Evolutionary conservation across 164 flowering plant species (phyloP), one percentile per base, ranked within the genome.

Genomic region (Nymphaea colorata): DNA sequence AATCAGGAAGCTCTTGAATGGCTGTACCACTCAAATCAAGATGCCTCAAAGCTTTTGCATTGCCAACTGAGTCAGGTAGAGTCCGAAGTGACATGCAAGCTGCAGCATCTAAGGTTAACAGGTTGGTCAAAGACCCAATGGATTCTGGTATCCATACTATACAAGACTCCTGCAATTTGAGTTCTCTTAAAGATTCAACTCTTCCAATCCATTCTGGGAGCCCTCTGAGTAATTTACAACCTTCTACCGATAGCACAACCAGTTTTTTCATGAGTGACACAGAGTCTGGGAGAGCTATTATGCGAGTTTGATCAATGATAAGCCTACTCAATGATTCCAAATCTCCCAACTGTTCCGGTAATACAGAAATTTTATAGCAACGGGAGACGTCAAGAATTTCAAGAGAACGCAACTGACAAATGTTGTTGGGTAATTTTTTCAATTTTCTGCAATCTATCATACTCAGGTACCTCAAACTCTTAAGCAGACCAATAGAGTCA

Each of bases 61-160:
- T 61, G 6, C 63, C 63, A n/a, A 61, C 41, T 61, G 63, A 61
- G 7, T n/a, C 63, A n/a, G 63, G 63, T n/a, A 61, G 16, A 61
- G 63, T 2, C 6, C 16, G 15, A 5, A 61, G 63, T n/a, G 63
- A 61, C 41, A 2, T 61, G 63, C 63, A 61, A 61, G 15, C 63
- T n/a, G 63, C 4, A 7, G 41, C 63, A n/a, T 36, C 25, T 61
- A 61, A 61, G 2, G 36, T n/a, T 2, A 7, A n/a, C 16, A 61
- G 41, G 16, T 61, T 61, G 36, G 63, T n/a, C 63, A 61, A 36
- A n/a, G 4, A 61, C 6, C 63, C 63, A 61, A 61, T 61, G 63
- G 63, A 61, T n/a, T 61, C 41, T 61, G 63, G 63, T 61, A 61
- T 2, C 16, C 2, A 2, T 61, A 6, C 16, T n/a, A 61, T 61